Conservation (phyloP, 495 filamentous ascomycete species). For the Penicillium odoratum region DNA sequence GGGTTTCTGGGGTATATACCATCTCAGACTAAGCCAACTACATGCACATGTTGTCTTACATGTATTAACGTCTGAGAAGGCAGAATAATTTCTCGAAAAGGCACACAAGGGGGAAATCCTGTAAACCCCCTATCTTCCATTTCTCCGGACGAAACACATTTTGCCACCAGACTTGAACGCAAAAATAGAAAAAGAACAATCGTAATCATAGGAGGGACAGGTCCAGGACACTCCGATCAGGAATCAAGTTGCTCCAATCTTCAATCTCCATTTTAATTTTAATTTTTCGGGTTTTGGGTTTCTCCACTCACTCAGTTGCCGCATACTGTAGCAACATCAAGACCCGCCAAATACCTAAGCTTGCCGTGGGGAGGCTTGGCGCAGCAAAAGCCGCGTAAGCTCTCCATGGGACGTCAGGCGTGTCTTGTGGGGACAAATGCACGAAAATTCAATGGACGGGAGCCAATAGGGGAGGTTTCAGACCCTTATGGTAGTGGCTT, state of each 20-base stretch:
- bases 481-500: neutral
- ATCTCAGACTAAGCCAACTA: neutral
- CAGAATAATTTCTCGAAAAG: neutral
- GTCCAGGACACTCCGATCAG: neutral
- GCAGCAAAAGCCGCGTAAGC: slow-evolving; percentile 31
- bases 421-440: slow-evolving; percentile 17
- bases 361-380: slow-evolving; percentile 28
- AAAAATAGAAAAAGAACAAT: slow-evolving; percentile 10
- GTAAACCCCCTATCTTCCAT: slow-evolving; percentile 4
- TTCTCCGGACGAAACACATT: neutral
- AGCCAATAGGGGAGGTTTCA: slow-evolving; percentile 4
- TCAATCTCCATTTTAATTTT: neutral
- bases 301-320: neutral
- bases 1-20: neutral
- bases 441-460: slow-evolving; percentile 7
- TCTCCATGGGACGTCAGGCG: slow-evolving; percentile 27
- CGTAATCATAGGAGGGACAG: slow-evolving; percentile 4
- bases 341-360: slow-evolving; percentile 33
- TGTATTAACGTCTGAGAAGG: neutral
- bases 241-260: neutral
- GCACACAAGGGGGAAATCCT: slow-evolving; percentile 4
- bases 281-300: neutral
- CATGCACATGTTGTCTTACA: neutral
- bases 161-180: slow-evolving; percentile 8
- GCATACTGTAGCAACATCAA: slow-evolving; percentile 20